Evolutionary conservation across 176 grass and related monocot species (phyloP), one percentile per base, ranked within the genome.

Genomic region (Ampelocalamus luodianensis): DNA sequence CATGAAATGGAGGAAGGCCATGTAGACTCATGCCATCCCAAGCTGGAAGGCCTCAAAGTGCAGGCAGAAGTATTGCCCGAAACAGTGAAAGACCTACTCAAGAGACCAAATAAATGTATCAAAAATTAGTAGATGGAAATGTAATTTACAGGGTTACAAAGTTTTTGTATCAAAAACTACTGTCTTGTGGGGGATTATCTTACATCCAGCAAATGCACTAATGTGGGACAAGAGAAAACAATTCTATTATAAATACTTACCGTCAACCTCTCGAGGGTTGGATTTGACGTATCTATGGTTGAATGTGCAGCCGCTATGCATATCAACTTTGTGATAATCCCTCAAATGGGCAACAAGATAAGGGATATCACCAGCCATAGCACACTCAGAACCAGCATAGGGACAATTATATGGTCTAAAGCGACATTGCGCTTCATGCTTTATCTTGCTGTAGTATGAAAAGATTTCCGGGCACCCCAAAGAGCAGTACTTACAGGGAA

Each of bases 281-380:
- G 90, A 89, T 67, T 94, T 97, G 64, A 97, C 92, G 23, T 97
- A 97, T 87, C 95, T 87, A 83, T 97, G 92, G 87, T 94, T 97
- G 91, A 94, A 97, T 1, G 95, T 94, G 90, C 95, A 97, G 5
- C 95, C 92, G 1, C 90, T 90, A 39, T 94, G 92, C 92, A 91
- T 97, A 27, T 94, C 92, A 48, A 94, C 95, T 74, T 97, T 95
- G 86, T 97, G 95, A 82, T 91, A 89, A 85, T 97, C 90, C 88
- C 87, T 92, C 74, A 97, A 59, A 65, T 97, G 95, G 27, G 89
- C 43, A 58, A 97, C 92, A 44, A 97, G 92, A 44, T 87, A 91
- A 81, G 92, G 89, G 66, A 97, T 90, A 68, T 95, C 90, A 1
- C 95, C 95, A 0, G 84, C 76, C 5, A 84, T 79, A 23, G 84